phyloP scores from a whole-genome alignment of 306 rosid species.

The Corylus heterophylla region DNA sequence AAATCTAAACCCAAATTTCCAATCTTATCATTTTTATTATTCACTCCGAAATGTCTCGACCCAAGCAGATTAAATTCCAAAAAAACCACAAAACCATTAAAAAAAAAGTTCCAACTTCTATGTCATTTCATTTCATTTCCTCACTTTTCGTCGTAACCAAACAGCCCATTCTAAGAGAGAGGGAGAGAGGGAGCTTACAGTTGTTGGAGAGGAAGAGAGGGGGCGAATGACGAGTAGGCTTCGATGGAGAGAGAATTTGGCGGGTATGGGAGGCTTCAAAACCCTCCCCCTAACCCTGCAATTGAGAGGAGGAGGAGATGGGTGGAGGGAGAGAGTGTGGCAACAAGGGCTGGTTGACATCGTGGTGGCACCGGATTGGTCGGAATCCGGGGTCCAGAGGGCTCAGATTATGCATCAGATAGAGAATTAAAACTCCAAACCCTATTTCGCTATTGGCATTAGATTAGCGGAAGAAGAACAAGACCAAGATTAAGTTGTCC shows the following conservation, averaged over 20 bases:
- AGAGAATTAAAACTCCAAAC: background rate
- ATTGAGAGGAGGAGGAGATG: conserved; percentile 4
- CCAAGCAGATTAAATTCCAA: background rate
- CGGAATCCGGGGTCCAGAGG: background rate
- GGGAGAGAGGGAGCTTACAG: conserved; percentile 23
- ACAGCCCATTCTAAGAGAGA: background rate
- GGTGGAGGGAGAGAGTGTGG: conserved; percentile 26
- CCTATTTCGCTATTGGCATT: background rate
- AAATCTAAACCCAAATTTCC: background rate
- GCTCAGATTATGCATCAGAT: background rate
- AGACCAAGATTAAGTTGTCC: no score
- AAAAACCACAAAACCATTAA: background rate
- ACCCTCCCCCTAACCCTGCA: conserved; percentile 39
- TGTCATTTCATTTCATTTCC: background rate
- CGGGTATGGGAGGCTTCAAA: background rate
- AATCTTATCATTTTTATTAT: background rate
- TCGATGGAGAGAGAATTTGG: conserved; percentile 7
- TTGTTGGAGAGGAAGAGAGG: conserved; percentile 25
- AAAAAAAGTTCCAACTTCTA: background rate
- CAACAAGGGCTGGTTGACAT: conserved; percentile 28
- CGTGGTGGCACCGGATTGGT: conserved; percentile 13
- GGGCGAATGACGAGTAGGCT: conserved; percentile 13
- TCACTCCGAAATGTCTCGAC: background rate
- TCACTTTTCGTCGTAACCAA: background rate
- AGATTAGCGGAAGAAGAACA: background rate